A percentile compares a stretch with the other conserved stretches of the same genome.
Conservation (phyloP, 2,329 filamentous ascomycete genomes). For the Ceratocystis ficicola region DNA sequence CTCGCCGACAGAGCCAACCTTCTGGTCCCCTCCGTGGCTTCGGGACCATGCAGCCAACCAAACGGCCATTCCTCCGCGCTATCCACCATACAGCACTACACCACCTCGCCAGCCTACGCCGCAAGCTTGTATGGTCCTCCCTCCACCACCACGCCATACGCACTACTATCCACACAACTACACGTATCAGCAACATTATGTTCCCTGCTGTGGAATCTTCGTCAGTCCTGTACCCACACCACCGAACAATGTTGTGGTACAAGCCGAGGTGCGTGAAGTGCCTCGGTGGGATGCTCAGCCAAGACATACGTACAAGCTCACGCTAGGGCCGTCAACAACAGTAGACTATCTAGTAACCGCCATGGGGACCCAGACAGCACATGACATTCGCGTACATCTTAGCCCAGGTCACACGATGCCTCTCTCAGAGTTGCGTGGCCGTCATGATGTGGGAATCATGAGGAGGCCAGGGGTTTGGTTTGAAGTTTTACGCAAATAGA, state of each 20-base stretch:
- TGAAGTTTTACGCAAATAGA: constrained; percentile 5
- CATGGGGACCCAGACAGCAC: constrained; percentile 1
- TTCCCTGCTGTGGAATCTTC: neutral
- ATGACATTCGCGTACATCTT: constrained; percentile 12
- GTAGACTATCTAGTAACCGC: constrained; percentile 7
- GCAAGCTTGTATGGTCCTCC: neutral
- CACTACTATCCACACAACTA: neutral
- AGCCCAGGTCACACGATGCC: neutral
- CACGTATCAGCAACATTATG: neutral
- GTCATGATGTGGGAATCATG: constrained; percentile 9
- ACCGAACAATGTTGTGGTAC: neutral
- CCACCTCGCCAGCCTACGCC: neutral
- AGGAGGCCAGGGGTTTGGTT: constrained; percentile 10
- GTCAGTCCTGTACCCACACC: neutral
- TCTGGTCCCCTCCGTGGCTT: constrained; percentile 14
- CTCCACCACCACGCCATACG: neutral
- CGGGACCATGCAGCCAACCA: neutral
- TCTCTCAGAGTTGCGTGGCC: constrained; percentile 8
- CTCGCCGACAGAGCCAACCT: neutral
- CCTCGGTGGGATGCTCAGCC: neutral
- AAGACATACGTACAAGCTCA: constrained; percentile 1
- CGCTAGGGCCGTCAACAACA: constrained; percentile 5
- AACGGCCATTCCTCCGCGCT: neutral
- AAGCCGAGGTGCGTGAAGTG: constrained; percentile 12
- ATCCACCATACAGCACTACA: neutral